Conservation (phyloP, 164 flowering plant species). For the Tetrastigma voinierianum region DNA sequence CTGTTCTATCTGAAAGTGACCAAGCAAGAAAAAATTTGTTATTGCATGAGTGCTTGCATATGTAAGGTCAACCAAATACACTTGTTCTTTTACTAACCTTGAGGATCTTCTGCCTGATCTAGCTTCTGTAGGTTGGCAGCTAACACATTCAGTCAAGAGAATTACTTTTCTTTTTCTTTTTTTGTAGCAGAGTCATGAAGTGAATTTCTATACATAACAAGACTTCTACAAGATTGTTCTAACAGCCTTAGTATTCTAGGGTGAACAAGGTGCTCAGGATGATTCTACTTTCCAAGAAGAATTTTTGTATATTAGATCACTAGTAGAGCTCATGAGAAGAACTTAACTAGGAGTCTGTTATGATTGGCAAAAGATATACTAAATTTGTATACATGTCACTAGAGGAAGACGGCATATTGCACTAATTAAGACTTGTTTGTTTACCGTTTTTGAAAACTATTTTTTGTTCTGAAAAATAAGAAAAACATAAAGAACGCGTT, state of each 20-base stretch:
- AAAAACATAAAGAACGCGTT: no score
- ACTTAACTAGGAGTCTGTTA: no score
- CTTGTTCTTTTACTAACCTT: slow-evolving; percentile 40
- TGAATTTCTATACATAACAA: background rate
- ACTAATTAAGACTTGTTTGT: no score
- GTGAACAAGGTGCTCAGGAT: background rate
- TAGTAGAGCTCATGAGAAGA: no score
- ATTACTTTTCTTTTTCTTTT: background rate
- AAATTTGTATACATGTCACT: no score
- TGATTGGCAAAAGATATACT: no score
- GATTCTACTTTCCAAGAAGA: background rate
- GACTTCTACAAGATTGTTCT: background rate
- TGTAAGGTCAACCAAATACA: background rate
- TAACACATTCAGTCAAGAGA: slow-evolving; percentile 44
- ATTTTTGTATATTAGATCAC: background rate
- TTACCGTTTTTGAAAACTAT: no score
- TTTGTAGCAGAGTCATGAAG: background rate
- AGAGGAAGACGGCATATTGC: no score
- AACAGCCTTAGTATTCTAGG: background rate
- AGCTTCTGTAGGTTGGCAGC: slow-evolving; percentile 30
- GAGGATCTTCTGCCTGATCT: slow-evolving; percentile 30
- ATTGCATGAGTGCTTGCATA: no score
- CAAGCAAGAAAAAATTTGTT: no score
- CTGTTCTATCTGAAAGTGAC: no score
- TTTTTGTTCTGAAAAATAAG: no score